Evolutionary conservation across 306 rosid species (phyloP).

Genomic region (Acacia confusa): DNA sequence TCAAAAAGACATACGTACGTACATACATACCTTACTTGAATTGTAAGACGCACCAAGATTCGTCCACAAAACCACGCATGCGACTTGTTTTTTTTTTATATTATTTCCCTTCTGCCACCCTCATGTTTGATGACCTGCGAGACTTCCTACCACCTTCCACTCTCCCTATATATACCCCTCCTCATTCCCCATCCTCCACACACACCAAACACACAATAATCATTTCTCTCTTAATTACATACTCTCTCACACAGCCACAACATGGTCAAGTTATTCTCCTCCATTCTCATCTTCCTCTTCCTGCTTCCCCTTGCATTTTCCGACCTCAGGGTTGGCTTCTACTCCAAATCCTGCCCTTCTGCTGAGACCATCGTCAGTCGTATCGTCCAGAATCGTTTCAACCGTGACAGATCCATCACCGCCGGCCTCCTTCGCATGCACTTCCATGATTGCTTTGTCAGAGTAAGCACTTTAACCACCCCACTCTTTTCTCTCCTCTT

Average conservation of each 20-base stretch:
- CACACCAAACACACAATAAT: not conserved
- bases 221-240: not conserved
- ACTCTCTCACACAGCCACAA: not conserved
- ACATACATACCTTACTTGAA: too few species aligned
- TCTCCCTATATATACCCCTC: conserved; percentile 15
- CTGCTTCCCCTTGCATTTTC: conserved; percentile 38
- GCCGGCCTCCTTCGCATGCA: conserved; percentile 60
- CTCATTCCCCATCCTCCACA: not conserved
- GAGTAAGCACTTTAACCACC: conserved; percentile 30
- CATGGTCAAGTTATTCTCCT: conserved; percentile 18
- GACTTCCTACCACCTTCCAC: not conserved
- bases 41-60: not conserved
- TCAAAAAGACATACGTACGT: not conserved
- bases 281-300: conserved; percentile 7
- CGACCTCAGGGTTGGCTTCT: conserved; percentile 49
- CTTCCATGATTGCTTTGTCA: conserved; percentile 64
- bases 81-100: not conserved
- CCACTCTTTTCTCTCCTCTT: too few species aligned
- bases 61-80: not conserved
- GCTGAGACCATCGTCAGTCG: conserved; percentile 44
- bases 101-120: not conserved
- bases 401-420: conserved; percentile 32
- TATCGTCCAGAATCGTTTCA: conserved; percentile 42
- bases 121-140: not conserved
- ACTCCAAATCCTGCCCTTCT: conserved; percentile 37